These are phyloP conservation scores for Laetiporus sulphureus DNA, from an alignment of 1,284 basidiomycete genomes.

Conservation along the genomic window DNA sequence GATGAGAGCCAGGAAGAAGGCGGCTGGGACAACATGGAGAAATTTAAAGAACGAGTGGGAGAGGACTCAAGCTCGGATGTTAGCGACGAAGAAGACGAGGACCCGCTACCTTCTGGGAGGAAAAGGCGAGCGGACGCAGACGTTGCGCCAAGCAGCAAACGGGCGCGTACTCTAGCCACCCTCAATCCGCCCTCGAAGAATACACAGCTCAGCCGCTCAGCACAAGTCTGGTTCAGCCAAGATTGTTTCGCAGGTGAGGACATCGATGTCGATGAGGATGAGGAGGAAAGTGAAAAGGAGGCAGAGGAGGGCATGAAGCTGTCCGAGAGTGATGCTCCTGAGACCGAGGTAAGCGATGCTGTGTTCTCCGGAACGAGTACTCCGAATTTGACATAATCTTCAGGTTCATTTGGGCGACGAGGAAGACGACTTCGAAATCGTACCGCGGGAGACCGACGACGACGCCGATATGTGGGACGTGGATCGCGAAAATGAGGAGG, in stretches of 20 bases:
- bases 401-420: slow-evolving; percentile 20
- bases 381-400: slow-evolving; percentile 7
- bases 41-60: slow-evolving; percentile 50
- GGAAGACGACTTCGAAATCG: slow-evolving; percentile 66
- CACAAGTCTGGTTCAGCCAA: slow-evolving; percentile 92
- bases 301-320: too few relatives aligned
- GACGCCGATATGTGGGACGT: slow-evolving; percentile 78
- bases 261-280: slow-evolving; percentile 41
- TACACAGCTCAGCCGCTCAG: slow-evolving; percentile 38
- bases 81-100: slow-evolving; percentile 45
- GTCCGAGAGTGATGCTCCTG: too few relatives aligned
- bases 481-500: slow-evolving; percentile 75
- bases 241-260: slow-evolving; percentile 82
- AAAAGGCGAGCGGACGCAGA: slow-evolving; percentile 27
- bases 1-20: slow-evolving; percentile 42
- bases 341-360: too few relatives aligned
- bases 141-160: slow-evolving; percentile 31
- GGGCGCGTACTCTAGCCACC: slow-evolving; percentile 33
- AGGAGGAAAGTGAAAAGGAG: slow-evolving; percentile 31
- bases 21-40: slow-evolving; percentile 72
- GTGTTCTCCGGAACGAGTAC: too few relatives aligned
- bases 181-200: slow-evolving; percentile 30
- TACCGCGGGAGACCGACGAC: slow-evolving; percentile 51
- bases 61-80: slow-evolving; percentile 55
- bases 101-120: slow-evolving; percentile 39